These are phyloP conservation scores for Venturia asperata DNA, from an alignment of 2,329 filamentous ascomycete species.

Conservation along the genomic window DNA sequence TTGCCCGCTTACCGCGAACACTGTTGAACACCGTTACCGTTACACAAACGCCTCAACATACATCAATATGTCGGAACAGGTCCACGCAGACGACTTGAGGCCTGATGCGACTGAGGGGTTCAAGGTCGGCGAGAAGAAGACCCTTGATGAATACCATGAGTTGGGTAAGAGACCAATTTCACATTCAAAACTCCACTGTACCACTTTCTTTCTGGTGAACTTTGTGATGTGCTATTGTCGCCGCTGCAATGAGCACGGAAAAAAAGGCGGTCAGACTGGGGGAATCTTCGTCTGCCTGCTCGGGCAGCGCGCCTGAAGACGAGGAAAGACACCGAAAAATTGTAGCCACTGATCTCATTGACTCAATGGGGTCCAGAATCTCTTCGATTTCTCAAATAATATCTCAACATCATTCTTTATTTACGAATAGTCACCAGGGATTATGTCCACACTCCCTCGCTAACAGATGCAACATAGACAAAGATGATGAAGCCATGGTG, in stretches of 20 bases:
- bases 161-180: constrained; percentile 60
- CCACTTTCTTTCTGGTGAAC: neutral
- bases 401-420: neutral
- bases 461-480: constrained; percentile 38
- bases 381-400: neutral
- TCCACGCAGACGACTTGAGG: constrained; percentile 67
- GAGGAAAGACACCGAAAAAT: neutral
- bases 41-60: neutral
- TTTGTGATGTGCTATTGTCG: neutral
- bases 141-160: constrained; percentile 85
- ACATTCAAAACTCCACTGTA: too few species aligned
- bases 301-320: neutral
- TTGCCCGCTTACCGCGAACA: neutral
- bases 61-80: constrained; percentile 30
- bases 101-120: constrained; percentile 89
- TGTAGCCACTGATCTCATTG: neutral
- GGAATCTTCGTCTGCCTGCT: neutral
- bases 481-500: constrained; percentile 85
- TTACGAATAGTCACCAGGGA: neutral
- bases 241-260: neutral
- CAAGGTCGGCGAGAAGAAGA: constrained; percentile 99
- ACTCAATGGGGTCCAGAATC: neutral
- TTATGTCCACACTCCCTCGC: neutral
- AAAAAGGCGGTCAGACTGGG: neutral
- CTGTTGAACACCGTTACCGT: neutral